These are phyloP conservation scores for Cercophora scortea DNA, from an alignment of 495 filamentous ascomycete genomes.

Conservation along the genomic window DNA sequence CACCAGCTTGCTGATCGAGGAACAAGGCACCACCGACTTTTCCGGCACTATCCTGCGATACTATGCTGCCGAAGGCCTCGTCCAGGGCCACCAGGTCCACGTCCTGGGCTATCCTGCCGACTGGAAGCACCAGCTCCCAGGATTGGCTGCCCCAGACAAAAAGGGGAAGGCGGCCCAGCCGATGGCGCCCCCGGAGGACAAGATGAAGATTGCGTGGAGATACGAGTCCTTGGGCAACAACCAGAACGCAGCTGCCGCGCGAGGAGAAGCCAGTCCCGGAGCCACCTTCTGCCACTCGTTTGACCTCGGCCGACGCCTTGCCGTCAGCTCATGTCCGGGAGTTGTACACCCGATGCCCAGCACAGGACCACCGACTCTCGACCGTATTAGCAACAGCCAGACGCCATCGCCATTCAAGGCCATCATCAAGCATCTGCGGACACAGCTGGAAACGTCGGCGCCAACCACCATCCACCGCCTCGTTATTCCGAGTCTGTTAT, in stretches of 20 bases:
- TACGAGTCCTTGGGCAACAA: slow-evolving; percentile 75
- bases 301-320: slow-evolving; percentile 79
- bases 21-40: slow-evolving; percentile 92
- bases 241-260: slow-evolving; percentile 38
- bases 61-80: slow-evolving; percentile 87
- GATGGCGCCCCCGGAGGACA: slow-evolving; percentile 44
- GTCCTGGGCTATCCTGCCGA: slow-evolving; percentile 68
- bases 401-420: slow-evolving; percentile 56
- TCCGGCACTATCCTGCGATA: slow-evolving; percentile 75
- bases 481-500: slow-evolving; percentile 74
- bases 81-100: slow-evolving; percentile 85
- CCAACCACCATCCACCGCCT: slow-evolving; percentile 67
- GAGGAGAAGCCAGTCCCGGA: slow-evolving; percentile 33
- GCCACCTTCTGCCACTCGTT: slow-evolving; percentile 75
- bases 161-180: slow-evolving; percentile 32
- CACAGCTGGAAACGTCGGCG: slow-evolving; percentile 49
- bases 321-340: slow-evolving; percentile 42
- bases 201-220: slow-evolving; percentile 98
- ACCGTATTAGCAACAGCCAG: slow-evolving; percentile 1
- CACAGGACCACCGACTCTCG: slow-evolving; percentile 21
- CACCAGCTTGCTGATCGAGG: slow-evolving; percentile 73
- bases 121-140: slow-evolving; percentile 81
- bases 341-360: slow-evolving; percentile 37
- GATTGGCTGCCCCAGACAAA: slow-evolving; percentile 46
- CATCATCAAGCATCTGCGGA: slow-evolving; percentile 54